Evolutionary conservation across 2,329 filamentous ascomycete species (phyloP).

Genomic region (Venturia oleaginea): DNA sequence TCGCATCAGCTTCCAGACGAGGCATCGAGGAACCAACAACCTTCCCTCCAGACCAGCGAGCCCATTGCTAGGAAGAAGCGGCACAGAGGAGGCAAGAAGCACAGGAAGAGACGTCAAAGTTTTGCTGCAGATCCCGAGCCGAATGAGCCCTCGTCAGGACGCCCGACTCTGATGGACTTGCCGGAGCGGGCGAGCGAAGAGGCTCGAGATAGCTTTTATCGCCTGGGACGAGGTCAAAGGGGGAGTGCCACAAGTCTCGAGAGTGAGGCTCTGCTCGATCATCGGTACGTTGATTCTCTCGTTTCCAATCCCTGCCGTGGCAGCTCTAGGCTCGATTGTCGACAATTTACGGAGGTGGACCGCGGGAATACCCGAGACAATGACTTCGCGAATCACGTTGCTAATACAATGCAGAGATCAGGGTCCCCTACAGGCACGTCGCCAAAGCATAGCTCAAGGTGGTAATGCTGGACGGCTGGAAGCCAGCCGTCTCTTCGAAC

Average conservation of each 20-base stretch:
- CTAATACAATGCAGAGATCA: slow-evolving; percentile 26
- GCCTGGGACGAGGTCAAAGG: slow-evolving; percentile 41
- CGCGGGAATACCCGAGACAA: not conserved
- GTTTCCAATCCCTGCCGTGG: not conserved
- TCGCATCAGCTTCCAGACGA: slow-evolving; percentile 7
- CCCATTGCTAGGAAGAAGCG: slow-evolving; percentile 7
- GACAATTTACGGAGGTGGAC: not conserved
- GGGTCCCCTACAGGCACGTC: slow-evolving; percentile 30
- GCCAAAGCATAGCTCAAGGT: slow-evolving; percentile 34
- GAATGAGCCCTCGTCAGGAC: not conserved
- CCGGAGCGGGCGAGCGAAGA: slow-evolving; percentile 4
- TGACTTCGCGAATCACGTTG: not conserved
- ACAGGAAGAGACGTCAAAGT: slow-evolving; percentile 7
- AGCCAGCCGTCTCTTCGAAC: slow-evolving; percentile 16
- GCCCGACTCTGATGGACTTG: not conserved
- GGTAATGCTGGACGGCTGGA: not conserved
- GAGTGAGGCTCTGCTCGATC: slow-evolving; percentile 79
- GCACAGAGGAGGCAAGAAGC: slow-evolving; percentile 11
- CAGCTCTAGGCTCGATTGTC: not conserved
- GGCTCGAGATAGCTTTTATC: slow-evolving; percentile 38
- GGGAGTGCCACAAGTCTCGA: slow-evolving; percentile 80
- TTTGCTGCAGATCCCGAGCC: slow-evolving; percentile 4
- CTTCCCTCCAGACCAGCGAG: not conserved
- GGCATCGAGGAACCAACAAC: not conserved
- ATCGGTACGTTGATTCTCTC: slow-evolving; percentile 48